Percentiles rank a stretch among this genome's conserved stretches.
phyloP scores from a whole-genome alignment of 352 stramenopile genomes.

The Stramenopiles sp. region DNA sequence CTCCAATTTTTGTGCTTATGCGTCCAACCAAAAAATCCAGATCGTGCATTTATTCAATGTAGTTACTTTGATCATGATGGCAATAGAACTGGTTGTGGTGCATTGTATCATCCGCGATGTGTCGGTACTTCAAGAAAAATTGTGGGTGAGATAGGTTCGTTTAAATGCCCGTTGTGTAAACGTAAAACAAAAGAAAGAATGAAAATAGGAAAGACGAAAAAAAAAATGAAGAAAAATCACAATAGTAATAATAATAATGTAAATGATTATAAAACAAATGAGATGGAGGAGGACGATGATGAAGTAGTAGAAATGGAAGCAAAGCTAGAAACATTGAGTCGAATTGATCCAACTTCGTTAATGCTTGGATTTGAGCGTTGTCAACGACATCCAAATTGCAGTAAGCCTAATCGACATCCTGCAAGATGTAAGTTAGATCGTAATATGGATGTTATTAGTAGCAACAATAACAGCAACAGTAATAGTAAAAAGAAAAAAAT shows the following conservation, averaged over 20 bases:
- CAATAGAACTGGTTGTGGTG: background rate
- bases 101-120: background rate
- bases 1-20: background rate
- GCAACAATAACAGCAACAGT: background rate
- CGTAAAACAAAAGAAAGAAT: background rate
- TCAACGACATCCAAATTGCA: background rate
- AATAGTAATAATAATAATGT: too few species aligned
- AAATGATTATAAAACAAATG: too few species aligned
- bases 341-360: background rate
- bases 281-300: background rate
- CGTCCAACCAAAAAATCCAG: background rate
- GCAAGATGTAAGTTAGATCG: background rate
- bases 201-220: too few species aligned
- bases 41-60: background rate
- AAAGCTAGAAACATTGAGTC: background rate
- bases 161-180: background rate
- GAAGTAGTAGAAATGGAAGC: background rate
- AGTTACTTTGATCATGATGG: background rate
- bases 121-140: background rate
- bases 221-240: too few species aligned
- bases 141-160: background rate
- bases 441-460: background rate
- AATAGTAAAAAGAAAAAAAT: background rate
- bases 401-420: background rate
- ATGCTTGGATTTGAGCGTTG: background rate